Evolutionary conservation across 306 rosid species (phyloP), one percentile per base, ranked within the genome.

Genomic region (Hippophae tibetana): DNA sequence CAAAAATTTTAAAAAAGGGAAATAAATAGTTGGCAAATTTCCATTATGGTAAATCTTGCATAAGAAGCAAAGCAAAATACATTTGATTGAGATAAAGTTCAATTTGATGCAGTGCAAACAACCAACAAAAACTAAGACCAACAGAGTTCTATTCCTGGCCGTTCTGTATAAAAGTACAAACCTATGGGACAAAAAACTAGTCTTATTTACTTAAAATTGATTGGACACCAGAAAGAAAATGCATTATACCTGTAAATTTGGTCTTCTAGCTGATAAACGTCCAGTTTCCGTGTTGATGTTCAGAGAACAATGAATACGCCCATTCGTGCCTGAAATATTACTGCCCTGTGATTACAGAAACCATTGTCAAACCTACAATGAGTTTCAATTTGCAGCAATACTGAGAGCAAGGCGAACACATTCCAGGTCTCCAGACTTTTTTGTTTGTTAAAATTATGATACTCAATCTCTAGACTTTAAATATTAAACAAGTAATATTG

Each of bases 281-380:
- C 98, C 96, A 2, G 96, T 90, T 83, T 90, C 96, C 0, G 95
- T 87, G 76, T 87, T 90, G 73, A 90, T 87, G 77, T 84, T 90
- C 54, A 90, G 75, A 41, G 98, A 90, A 72, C 95, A 90, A 78
- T 90, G 98, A 68, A 90, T 76, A 62, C 95, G 92, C 18, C 68
- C 71, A 73, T 90, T 86, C 68, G 70, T 87, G 70, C 96, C 92
- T 1, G 95, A 83, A 74, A 90, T 77, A 76, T 87, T 87, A 70
- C 78, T 82, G 58, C 95, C 88, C 98, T 90, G 85, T 47, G 13
- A 71, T 51, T 47, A 61, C 78, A 69, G 62, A 27, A 72, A 66
- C 63, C 68, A 62, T 56, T 8, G 13, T 67, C 67, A 69, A 23
- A 60, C 13, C 61, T 5, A 11, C 7, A 63, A 63, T 52, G 11